Evolutionary conservation across 1,139 yeast genomes (phyloP).

Genomic region (Pichia sp.): DNA sequence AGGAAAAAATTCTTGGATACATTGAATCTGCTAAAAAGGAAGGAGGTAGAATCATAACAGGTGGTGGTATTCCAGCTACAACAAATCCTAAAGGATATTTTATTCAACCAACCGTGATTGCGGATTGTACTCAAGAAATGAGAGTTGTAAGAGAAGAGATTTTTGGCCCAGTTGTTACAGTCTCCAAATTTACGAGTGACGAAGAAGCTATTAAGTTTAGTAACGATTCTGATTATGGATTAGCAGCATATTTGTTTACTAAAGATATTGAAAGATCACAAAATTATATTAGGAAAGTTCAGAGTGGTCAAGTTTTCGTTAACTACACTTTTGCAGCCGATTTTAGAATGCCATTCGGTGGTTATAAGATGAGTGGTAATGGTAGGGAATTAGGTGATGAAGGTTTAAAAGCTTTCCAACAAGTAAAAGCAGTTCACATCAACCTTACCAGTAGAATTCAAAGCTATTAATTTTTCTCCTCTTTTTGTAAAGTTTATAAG

Average conservation of each 20-base stretch:
- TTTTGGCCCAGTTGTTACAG: constrained; percentile 53
- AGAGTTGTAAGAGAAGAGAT: constrained; percentile 51
- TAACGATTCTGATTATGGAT: constrained; percentile 48
- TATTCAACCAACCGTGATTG: constrained; percentile 48
- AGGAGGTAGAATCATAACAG: constrained; percentile 48
- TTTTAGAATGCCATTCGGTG: constrained; percentile 49
- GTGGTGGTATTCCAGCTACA: constrained; percentile 35
- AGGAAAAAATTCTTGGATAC: constrained; percentile 43
- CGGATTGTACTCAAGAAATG: constrained; percentile 46
- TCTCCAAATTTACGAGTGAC: constrained; percentile 45
- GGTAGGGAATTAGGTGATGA: constrained; percentile 59
- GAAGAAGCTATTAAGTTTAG: constrained; percentile 47
- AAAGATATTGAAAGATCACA: constrained; percentile 38
- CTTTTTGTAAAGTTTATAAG: too few species aligned
- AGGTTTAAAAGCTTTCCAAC: constrained; percentile 49
- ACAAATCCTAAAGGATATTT: constrained; percentile 34
- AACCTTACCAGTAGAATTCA: constrained; percentile 25
- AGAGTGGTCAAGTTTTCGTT: constrained; percentile 53
- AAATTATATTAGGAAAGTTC: constrained; percentile 24
- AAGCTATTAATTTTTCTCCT: not conserved
- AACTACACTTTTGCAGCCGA: constrained; percentile 54
- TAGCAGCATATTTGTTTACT: constrained; percentile 54
- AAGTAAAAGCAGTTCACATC: constrained; percentile 51
- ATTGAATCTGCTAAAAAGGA: constrained; percentile 47
- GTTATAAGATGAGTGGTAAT: constrained; percentile 46